Conservation (phyloP, 345 rosid species). For the Clarkia xantiana region DNA sequence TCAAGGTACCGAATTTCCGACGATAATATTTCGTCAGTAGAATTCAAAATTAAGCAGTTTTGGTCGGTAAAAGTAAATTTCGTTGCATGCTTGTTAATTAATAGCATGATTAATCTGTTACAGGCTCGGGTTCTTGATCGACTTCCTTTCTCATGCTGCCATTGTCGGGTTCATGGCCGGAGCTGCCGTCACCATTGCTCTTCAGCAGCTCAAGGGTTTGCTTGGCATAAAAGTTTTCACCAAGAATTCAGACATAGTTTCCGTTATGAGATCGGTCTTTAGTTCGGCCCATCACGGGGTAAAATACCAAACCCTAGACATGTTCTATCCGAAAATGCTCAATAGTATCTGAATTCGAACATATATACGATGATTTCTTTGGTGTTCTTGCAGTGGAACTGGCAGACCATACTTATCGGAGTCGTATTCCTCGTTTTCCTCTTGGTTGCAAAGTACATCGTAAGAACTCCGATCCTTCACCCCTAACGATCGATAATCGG, state of each 20-base stretch:
- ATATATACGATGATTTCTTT: too few relatives aligned
- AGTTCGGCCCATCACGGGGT: constrained; percentile 11
- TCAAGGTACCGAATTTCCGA: too few relatives aligned
- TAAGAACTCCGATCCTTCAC: constrained; percentile 9
- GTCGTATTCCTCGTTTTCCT: constrained; percentile 27
- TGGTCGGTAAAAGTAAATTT: too few relatives aligned
- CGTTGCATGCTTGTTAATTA: too few relatives aligned
- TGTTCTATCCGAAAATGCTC: background rate
- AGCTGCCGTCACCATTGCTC: constrained; percentile 29
- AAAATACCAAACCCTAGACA: background rate
- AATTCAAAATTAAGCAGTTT: too few relatives aligned
- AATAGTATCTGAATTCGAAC: too few relatives aligned
- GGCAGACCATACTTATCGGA: constrained; percentile 34
- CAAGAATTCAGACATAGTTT: constrained; percentile 17
- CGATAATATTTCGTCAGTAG: too few relatives aligned
- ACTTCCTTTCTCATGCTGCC: constrained; percentile 32
- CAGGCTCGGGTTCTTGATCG: constrained; percentile 32
- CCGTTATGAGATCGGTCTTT: constrained; percentile 24
- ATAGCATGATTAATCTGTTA: background rate
- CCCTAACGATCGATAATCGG: too few relatives aligned
- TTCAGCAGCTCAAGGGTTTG: constrained; percentile 32
- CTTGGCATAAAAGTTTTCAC: constrained; percentile 23
- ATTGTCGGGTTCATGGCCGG: constrained; percentile 39
- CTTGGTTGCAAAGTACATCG: constrained; percentile 22
- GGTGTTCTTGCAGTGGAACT: constrained; percentile 32